phyloP scores from a whole-genome alignment of 2,329 filamentous ascomycete species.

The Emergomyces pasteurianus region DNA sequence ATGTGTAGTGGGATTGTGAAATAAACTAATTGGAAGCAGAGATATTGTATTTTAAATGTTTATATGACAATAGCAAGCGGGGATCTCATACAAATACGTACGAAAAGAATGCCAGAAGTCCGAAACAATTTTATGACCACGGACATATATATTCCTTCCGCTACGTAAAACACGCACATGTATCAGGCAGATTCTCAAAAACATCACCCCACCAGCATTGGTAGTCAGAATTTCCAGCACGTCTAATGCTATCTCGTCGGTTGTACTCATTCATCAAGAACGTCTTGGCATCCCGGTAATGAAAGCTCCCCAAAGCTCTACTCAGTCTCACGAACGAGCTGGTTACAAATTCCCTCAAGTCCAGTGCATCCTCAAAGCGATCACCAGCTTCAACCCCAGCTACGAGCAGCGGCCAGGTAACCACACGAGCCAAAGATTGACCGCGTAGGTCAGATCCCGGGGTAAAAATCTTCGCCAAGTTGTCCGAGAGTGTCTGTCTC shows the following conservation, averaged over 20 bases:
- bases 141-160: neutral
- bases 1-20: neutral
- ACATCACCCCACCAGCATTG: slow-evolving; percentile 10
- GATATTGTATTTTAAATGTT: neutral
- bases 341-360: slow-evolving; percentile 1
- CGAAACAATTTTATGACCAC: neutral
- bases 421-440: slow-evolving; percentile 6
- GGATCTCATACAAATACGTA: neutral
- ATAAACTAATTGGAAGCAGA: neutral
- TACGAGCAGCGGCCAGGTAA: slow-evolving; percentile 11
- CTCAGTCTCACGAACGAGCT: slow-evolving; percentile 4
- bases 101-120: neutral
- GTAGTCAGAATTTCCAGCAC: neutral
- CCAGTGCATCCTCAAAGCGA: neutral
- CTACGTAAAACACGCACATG: slow-evolving; percentile 7
- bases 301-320: slow-evolving; percentile 7
- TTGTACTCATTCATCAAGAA: slow-evolving; percentile 6
- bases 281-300: slow-evolving; percentile 4
- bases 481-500: slow-evolving; percentile 7
- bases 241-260: neutral
- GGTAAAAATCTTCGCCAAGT: slow-evolving; percentile 3
- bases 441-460: neutral
- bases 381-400: slow-evolving; percentile 10
- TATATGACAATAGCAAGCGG: neutral
- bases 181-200: slow-evolving; percentile 3